phyloP scores from a whole-genome alignment of 2,329 filamentous ascomycete genomes.

The Xylariaceae sp. region DNA sequence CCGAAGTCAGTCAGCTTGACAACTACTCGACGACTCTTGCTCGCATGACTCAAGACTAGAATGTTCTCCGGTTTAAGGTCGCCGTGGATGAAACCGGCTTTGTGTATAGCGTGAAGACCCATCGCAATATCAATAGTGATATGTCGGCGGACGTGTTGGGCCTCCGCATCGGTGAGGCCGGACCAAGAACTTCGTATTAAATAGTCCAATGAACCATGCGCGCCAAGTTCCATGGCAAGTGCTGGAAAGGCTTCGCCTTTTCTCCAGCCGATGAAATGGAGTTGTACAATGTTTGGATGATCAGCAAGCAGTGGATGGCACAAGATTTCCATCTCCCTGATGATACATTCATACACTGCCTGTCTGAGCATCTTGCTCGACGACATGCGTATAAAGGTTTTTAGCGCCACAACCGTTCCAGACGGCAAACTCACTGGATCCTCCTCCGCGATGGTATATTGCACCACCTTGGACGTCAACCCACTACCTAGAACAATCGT shows the following conservation, averaged over 20 bases:
- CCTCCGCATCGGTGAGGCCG: not conserved
- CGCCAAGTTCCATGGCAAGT: constrained; percentile 13
- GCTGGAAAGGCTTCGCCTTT: constrained; percentile 8
- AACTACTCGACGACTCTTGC: constrained; percentile 1
- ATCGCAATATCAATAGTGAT: constrained; percentile 22
- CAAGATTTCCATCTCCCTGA: constrained; percentile 12
- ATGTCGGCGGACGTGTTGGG: not conserved
- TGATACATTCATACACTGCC: constrained; percentile 15
- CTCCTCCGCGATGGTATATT: constrained; percentile 4
- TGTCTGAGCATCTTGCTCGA: not conserved
- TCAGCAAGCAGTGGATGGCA: constrained; percentile 2
- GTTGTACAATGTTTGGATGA: constrained; percentile 17
- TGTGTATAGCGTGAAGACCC: constrained; percentile 19
- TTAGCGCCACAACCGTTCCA: constrained; percentile 3
- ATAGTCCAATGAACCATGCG: constrained; percentile 16
- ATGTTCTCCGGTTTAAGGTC: constrained; percentile 23
- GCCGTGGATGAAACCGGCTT: constrained; percentile 12
- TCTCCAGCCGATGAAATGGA: constrained; percentile 18
- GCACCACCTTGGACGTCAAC: constrained; percentile 14
- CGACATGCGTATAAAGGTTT: not conserved
- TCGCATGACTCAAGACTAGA: constrained; percentile 12
- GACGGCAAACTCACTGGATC: not conserved
- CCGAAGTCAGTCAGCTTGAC: constrained; percentile 22
- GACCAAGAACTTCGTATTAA: constrained; percentile 6
- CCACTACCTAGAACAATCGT: constrained; percentile 18